Evolutionary conservation across 768 basidiomycete genomes (phyloP), one percentile per base, ranked within the genome.

Genomic region (Gyrodon lividus): DNA sequence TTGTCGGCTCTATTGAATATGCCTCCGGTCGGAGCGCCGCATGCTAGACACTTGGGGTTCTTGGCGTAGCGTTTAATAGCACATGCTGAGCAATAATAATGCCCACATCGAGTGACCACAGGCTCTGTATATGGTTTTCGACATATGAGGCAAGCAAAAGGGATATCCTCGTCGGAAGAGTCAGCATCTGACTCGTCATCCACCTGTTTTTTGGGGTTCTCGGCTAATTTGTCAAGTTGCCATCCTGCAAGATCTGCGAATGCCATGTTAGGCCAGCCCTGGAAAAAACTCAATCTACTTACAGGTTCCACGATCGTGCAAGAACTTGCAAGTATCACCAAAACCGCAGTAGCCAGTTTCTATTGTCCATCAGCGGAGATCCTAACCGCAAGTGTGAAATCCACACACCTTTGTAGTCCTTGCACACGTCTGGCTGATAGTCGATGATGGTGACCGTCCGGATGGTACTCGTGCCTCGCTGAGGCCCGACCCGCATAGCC

Each of bases 271-370:
- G 28, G 28, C 7, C 28, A 59, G 54, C 24, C 41, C 20, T 17
- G 17, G 56, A 51, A 33, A 10, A 41, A 34, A 20, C 23, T 30
- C 20, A 28, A 50, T 46, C 41, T 49, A 83, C 89, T 67, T 62
- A 91, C 90, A 93, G 31, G 91, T 93, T 51, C 96, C 95, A 63
- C 96, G 86, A 71, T 98, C 97, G 72, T 98, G 97, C 67, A 98
- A 78, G 76, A 98, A 98, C 78, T 98, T 98, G 72, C 97, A 99
- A 4, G 93, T 94, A 71, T 99, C 97, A 26, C 97, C 97, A 69
- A 96, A 99, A 19, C 97, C 97, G 70, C 97, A 99, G 67, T 92
- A 99, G 0, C 97, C 97, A 46, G 97, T 99, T 75, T 98, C 96
- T 96, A 63, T 31, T 55, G 16, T 17, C 42, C 50, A 51, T 65